Percentiles rank a stretch among this genome's conserved stretches.
Conservation (phyloP, 305 asterid genomes). For the Solanum hybrid region DNA sequence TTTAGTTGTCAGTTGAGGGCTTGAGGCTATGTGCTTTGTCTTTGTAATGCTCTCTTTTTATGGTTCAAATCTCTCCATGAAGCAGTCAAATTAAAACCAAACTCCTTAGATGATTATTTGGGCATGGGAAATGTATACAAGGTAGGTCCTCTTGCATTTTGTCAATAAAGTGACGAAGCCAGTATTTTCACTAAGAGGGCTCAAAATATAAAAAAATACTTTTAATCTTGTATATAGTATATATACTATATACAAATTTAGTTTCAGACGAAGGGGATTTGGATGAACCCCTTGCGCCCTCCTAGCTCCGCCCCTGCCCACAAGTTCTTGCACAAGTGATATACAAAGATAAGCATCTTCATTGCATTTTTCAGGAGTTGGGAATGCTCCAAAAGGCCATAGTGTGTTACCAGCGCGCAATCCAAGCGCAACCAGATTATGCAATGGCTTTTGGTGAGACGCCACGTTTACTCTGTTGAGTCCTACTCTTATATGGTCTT, state of each 20-base stretch:
- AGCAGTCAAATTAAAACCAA: conserved; percentile 83
- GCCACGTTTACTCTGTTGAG: neutral
- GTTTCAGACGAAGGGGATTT: neutral
- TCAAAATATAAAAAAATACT: neutral
- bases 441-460: conserved; percentile 82
- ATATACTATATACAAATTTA: neutral
- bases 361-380: conserved; percentile 70
- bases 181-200: neutral
- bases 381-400: conserved; percentile 85
- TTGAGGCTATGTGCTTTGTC: too few relatives aligned
- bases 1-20: neutral
- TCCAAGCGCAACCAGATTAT: conserved; percentile 74
- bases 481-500: neutral
- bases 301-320: too few relatives aligned
- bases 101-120: conserved; percentile 69
- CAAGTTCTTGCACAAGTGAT: conserved; percentile 4
- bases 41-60: too few relatives aligned
- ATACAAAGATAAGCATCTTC: conserved; percentile 28
- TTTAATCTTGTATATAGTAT: neutral
- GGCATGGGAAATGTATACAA: conserved; percentile 84
- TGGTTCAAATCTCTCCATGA: conserved; percentile 35
- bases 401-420: conserved; percentile 64
- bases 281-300: too few relatives aligned
- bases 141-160: conserved; percentile 44
- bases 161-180: conserved; percentile 31